Conservation (phyloP, 192 early-diverging fungal species). For the Entomortierella parvispora region DNA sequence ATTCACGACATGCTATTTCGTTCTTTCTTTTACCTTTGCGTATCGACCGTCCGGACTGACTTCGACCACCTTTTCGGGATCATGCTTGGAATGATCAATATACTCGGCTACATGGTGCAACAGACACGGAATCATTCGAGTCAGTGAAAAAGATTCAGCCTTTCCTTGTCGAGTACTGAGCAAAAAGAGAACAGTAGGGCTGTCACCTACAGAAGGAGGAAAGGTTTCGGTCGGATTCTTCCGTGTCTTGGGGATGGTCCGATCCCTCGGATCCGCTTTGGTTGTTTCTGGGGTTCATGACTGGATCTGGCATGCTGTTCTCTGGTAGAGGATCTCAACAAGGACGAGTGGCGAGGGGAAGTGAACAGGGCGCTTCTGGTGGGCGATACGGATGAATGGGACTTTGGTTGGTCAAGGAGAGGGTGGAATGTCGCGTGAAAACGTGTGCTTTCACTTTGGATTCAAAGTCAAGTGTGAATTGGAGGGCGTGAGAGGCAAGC, state of each 20-base stretch:
- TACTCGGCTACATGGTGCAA: constrained; percentile 29
- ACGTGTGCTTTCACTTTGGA: constrained; percentile 15
- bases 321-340: too few species aligned
- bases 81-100: constrained; percentile 62
- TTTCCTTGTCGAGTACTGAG: not conserved
- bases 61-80: constrained; percentile 66
- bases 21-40: constrained; percentile 55
- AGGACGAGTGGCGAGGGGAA: too few species aligned
- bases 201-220: constrained; percentile 34
- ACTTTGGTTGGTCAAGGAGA: too few species aligned
- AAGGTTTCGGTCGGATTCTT: constrained; percentile 34
- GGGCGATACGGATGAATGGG: too few species aligned
- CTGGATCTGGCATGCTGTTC: constrained; percentile 23
- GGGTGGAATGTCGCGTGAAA: too few species aligned
- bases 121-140: not conserved
- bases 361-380: too few species aligned
- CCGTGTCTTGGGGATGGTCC: constrained; percentile 36
- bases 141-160: not conserved
- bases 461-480: constrained; percentile 14
- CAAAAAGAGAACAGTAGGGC: too few species aligned
- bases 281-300: constrained; percentile 25
- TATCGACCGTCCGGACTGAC: constrained; percentile 61
- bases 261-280: constrained; percentile 42
- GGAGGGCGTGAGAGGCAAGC: not conserved
- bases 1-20: too few species aligned